Percentiles rank a stretch among this genome's conserved stretches.
These are phyloP conservation scores for Fomitiporia mediterranea DNA, from an alignment of 1,284 basidiomycete species.

Conservation along the genomic window DNA sequence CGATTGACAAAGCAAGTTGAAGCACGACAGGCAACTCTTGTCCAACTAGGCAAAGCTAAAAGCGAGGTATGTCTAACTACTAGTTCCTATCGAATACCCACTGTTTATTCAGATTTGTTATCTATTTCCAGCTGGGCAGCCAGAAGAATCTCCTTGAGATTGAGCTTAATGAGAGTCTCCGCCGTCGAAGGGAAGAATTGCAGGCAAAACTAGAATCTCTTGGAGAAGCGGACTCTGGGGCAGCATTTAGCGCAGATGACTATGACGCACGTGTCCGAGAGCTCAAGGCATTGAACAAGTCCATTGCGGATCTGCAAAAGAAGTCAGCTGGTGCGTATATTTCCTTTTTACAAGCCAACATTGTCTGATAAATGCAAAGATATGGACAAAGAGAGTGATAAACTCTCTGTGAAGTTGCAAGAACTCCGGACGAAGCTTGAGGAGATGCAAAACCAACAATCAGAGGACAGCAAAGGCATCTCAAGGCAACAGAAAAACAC, in stretches of 20 bases:
- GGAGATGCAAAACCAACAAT: slow-evolving; percentile 73
- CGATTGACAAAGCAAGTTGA: slow-evolving; percentile 76
- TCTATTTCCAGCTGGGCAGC: slow-evolving; percentile 57
- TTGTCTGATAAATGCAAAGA: slow-evolving; percentile 34
- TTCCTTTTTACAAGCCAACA: background rate
- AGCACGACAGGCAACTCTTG: slow-evolving; percentile 60
- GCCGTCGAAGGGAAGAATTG: slow-evolving; percentile 75
- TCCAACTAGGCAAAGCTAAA: slow-evolving; percentile 66
- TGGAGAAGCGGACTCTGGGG: slow-evolving; percentile 61
- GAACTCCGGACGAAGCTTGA: slow-evolving; percentile 67
- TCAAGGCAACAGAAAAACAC: slow-evolving; percentile 91
- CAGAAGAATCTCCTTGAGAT: slow-evolving; percentile 84
- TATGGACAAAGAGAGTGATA: slow-evolving; percentile 68
- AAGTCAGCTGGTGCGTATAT: slow-evolving; percentile 56
- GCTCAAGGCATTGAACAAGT: slow-evolving; percentile 57
- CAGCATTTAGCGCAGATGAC: slow-evolving; percentile 54
- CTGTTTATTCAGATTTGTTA: too few species aligned
- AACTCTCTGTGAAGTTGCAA: slow-evolving; percentile 60
- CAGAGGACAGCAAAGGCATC: slow-evolving; percentile 82
- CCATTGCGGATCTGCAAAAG: slow-evolving; percentile 60
- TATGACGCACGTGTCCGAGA: slow-evolving; percentile 68
- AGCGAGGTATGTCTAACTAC: slow-evolving; percentile 70
- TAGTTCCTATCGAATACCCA: too few species aligned
- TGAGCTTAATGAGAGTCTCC: slow-evolving; percentile 87
- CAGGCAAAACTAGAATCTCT: slow-evolving; percentile 72